phyloP scores from a whole-genome alignment of 208 protist species.

The Leptomonas seymouri region DNA sequence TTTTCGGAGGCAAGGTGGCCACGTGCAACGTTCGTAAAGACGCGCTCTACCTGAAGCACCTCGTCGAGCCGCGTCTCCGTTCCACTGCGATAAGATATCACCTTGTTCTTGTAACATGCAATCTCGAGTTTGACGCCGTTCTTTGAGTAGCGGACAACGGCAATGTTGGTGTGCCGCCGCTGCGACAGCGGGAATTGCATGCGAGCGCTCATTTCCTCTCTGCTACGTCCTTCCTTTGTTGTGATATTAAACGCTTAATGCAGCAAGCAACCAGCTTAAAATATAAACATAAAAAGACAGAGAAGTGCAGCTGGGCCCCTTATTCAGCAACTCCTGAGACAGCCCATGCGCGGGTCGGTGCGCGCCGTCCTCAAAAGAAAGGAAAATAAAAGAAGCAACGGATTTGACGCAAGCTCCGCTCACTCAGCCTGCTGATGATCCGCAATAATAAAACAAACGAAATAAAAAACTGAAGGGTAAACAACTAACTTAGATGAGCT shows the following conservation, averaged over 20 bases:
- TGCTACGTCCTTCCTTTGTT: not conserved
- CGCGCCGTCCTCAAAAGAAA: not conserved
- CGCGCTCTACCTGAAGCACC: constrained; percentile 90
- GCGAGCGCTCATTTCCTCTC: constrained; percentile 70
- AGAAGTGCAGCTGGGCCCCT: too few relatives aligned
- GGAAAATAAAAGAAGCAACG: not conserved
- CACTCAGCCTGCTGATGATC: too few relatives aligned
- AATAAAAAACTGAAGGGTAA: too few relatives aligned
- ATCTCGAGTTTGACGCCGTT: constrained; percentile 88
- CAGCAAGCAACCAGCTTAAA: constrained; percentile 9
- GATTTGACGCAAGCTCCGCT: not conserved
- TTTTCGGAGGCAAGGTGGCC: constrained; percentile 82
- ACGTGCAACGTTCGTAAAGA: constrained; percentile 88
- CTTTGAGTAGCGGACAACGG: constrained; percentile 81
- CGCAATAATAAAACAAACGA: too few relatives aligned
- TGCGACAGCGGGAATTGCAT: constrained; percentile 89
- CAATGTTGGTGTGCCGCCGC: constrained; percentile 91
- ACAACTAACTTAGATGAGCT: too few relatives aligned
- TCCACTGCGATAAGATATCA: constrained; percentile 87
- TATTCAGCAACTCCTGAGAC: too few relatives aligned
- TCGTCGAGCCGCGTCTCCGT: constrained; percentile 87
- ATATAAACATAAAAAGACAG: too few relatives aligned
- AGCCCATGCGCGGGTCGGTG: too few relatives aligned
- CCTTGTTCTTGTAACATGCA: constrained; percentile 94
- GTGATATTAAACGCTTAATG: constrained; percentile 8